Evolutionary conservation across 495 filamentous ascomycete species (phyloP).

Genomic region (Neurospora africana): DNA sequence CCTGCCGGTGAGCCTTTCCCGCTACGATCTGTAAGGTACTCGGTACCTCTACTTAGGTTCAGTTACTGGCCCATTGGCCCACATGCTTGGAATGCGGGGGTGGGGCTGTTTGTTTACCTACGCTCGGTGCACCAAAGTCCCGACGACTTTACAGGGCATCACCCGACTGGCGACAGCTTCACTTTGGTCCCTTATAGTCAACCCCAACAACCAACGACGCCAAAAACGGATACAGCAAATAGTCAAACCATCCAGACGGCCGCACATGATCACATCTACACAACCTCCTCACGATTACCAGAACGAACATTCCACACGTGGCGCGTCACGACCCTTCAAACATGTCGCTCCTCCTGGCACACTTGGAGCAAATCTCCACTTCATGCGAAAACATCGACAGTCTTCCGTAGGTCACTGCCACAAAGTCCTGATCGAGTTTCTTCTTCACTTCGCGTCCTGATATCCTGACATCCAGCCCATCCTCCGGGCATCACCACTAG

Average conservation of each 20-base stretch:
- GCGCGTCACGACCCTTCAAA: not conserved
- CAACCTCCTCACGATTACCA: not conserved
- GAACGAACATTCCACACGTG: not conserved
- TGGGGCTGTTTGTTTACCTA: not conserved
- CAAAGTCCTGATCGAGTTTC: not conserved
- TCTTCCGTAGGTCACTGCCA: slow-evolving; percentile 52
- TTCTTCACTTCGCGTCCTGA: not conserved
- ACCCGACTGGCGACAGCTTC: not conserved
- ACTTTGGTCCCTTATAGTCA: not conserved
- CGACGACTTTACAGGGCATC: not conserved
- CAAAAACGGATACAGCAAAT: not conserved
- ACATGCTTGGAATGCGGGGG: not conserved
- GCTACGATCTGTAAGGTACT: too few relatives aligned
- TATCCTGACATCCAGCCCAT: not conserved
- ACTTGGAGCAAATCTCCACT: slow-evolving; percentile 83
- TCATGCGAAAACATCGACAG: slow-evolving; percentile 75
- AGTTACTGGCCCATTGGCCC: too few relatives aligned
- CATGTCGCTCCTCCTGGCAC: slow-evolving; percentile 70
- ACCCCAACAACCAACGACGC: not conserved
- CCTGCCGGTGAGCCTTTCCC: too few relatives aligned
- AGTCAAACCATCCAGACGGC: not conserved
- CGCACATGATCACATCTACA: not conserved
- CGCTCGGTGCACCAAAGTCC: not conserved
- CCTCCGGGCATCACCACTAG: slow-evolving; percentile 26
- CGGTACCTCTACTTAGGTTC: too few relatives aligned